Conservation (phyloP, 495 filamentous ascomycete species). For the Aspergillus sclerotiicarbonarius region DNA sequence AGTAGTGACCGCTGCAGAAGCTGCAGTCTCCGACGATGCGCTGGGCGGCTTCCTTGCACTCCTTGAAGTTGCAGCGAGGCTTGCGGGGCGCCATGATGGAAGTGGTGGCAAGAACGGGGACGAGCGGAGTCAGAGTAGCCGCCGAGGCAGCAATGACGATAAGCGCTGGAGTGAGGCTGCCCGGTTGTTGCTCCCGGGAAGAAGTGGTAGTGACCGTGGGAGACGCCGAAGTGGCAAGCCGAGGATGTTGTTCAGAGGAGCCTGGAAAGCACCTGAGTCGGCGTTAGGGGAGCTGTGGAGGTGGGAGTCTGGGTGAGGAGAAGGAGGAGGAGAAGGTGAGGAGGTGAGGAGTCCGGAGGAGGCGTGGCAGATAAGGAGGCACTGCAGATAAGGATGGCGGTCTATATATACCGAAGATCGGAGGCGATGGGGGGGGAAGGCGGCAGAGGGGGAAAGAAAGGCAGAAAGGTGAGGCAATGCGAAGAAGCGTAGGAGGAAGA, state of each 20-base stretch:
- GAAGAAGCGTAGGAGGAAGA: constrained; percentile 6
- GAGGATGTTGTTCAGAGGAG: neutral
- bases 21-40: constrained; percentile 94
- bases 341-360: constrained; percentile 19
- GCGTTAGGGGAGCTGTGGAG: constrained; percentile 15
- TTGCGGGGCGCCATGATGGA: constrained; percentile 65
- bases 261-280: neutral
- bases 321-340: constrained; percentile 37
- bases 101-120: constrained; percentile 21
- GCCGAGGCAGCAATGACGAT: constrained; percentile 18
- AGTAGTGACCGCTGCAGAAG: constrained; percentile 92
- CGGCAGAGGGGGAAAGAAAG: constrained; percentile 16
- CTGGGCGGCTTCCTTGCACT: constrained; percentile 81
- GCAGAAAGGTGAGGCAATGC: constrained; percentile 7
- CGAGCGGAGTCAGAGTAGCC: constrained; percentile 9
- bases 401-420: constrained; percentile 28
- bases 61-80: constrained; percentile 82
- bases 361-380: constrained; percentile 14
- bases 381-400: constrained; percentile 23
- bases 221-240: neutral
- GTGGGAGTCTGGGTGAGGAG: constrained; percentile 24
- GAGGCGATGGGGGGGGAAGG: constrained; percentile 27
- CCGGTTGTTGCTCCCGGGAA: neutral
- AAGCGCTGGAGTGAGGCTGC: constrained; percentile 29
- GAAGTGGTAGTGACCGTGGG: constrained; percentile 17